phyloP scores from a whole-genome alignment of 768 basidiomycete species.

The Tricholoma furcatifolium region DNA sequence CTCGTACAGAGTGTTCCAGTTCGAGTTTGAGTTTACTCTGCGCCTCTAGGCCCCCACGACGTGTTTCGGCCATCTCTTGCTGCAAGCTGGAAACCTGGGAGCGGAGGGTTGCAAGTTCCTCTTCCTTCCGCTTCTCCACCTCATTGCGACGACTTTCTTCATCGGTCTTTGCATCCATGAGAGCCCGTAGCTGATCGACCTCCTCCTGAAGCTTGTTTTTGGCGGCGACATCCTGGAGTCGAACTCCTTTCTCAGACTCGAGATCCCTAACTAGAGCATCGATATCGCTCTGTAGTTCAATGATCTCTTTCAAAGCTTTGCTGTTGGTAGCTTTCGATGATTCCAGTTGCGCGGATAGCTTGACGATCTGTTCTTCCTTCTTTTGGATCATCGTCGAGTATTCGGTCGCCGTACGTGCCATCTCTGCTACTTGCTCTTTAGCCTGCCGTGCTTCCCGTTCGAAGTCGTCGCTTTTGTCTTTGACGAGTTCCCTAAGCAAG shows the following conservation, averaged over 20 bases:
- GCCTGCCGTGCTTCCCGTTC: constrained; percentile 70
- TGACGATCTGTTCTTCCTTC: constrained; percentile 70
- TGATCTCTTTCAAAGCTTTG: constrained; percentile 53
- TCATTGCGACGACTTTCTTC: constrained; percentile 85
- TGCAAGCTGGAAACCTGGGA: constrained; percentile 59
- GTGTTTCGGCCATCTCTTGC: constrained; percentile 64
- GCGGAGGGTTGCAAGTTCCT: constrained; percentile 76
- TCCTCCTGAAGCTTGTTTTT: constrained; percentile 74
- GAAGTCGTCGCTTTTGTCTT: constrained; percentile 55
- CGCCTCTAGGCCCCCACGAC: constrained; percentile 56
- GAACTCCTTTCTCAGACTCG: constrained; percentile 55
- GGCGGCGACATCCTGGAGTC: constrained; percentile 39
- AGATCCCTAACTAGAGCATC: constrained; percentile 65
- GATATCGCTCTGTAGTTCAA: constrained; percentile 69
- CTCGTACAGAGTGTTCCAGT: constrained; percentile 59
- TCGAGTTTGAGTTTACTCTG: constrained; percentile 79
- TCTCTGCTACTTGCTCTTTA: constrained; percentile 75
- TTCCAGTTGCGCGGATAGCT: constrained; percentile 53
- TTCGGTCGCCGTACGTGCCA: constrained; percentile 75
- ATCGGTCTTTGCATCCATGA: constrained; percentile 80
- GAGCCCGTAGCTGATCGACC: constrained; percentile 80
- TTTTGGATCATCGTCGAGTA: constrained; percentile 72
- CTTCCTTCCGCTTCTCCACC: constrained; percentile 84
- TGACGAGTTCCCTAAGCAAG: constrained; percentile 56
- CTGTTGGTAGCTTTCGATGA: constrained; percentile 53